Evolutionary conservation across 148 eudicot species (phyloP), one percentile per base, ranked within the genome.

Genomic region (Amaranthus hypochondriacus): DNA sequence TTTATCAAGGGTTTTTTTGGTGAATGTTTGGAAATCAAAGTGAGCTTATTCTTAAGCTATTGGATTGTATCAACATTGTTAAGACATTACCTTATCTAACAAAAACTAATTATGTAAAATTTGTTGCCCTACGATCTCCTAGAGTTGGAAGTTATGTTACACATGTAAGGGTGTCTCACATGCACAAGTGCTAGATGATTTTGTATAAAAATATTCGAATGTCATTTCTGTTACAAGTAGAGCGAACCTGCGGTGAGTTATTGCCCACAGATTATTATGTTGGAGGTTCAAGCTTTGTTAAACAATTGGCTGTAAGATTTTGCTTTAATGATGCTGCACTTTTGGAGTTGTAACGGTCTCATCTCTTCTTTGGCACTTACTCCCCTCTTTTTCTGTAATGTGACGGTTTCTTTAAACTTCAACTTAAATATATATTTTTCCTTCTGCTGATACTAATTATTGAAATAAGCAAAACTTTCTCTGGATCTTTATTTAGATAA

Each of bases 291-390:
- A 14, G 7, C 7, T 13, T 48, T 49, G 9, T 14, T 51, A 7
- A 42, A 62, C 47, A 12, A 9, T 39, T 65, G 56, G 7, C 28
- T 60, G 14, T 14, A 3, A 4, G 62, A 50, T 67, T 59, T 66
- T 72, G 51, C 10, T 72, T 58, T 72, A 66, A 66, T 74, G 48
- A 44, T 67, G 64, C 69, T 44, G 56, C 50, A 6, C 62, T 43
- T 78, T 73, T 71, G 56, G 52, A 71, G 75, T 71, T 65, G 75
- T 56, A 77, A 63, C 66, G 15, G 42, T 52, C 66, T 75, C 48
- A 11, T 59, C 48, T 62, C 48, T 59, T 68, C 51, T 43, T 12
- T 68, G 50, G 51, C 64, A 59, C 52, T 68, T 14, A 4, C 48
- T 42, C 42, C 49, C 63, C 57, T n/a, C 62, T 4, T 62, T 73